These are phyloP conservation scores for Periconia sp. DNA, from an alignment of 2,329 filamentous ascomycete species.

Conservation along the genomic window DNA sequence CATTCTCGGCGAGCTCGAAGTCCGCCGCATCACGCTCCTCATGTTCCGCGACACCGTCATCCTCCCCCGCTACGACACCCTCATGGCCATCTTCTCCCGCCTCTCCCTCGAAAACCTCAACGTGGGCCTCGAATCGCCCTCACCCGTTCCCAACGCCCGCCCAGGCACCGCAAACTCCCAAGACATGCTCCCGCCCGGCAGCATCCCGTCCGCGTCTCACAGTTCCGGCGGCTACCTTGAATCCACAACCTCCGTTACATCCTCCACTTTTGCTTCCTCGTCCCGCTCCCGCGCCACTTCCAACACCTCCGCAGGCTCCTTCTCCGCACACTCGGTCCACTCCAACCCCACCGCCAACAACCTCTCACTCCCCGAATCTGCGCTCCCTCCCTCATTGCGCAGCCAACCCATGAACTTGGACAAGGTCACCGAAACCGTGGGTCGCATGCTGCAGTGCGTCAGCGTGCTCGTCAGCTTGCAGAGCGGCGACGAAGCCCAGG, in stretches of 20 bases:
- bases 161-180: conserved; percentile 35
- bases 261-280: conserved; percentile 47
- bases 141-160: conserved; percentile 28
- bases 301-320: conserved; percentile 67
- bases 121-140: conserved; percentile 44
- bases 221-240: conserved; percentile 78
- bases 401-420: conserved; percentile 55
- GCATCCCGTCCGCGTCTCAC: conserved; percentile 72
- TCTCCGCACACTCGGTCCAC: conserved; percentile 42
- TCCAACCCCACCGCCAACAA: conserved; percentile 29
- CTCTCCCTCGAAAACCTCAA: conserved; percentile 77
- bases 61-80: conserved; percentile 80
- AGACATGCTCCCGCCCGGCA: conserved; percentile 55
- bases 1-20: conserved; percentile 67
- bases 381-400: conserved; percentile 23
- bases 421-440: conserved; percentile 90
- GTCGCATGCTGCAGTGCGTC: conserved; percentile 93
- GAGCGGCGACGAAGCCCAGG: conserved; percentile 70
- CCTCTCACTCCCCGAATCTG: conserved; percentile 18
- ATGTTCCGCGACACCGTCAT: conserved; percentile 89
- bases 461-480: conserved; percentile 81
- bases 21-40: conserved; percentile 84
- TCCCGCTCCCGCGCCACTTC: conserved; percentile 77
- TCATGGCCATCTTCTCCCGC: conserved; percentile 88
- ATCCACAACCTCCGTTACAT: conserved; percentile 59